Evolutionary conservation across 1,284 basidiomycete genomes (phyloP).

Genomic region (Malassezia pachydermatis): DNA sequence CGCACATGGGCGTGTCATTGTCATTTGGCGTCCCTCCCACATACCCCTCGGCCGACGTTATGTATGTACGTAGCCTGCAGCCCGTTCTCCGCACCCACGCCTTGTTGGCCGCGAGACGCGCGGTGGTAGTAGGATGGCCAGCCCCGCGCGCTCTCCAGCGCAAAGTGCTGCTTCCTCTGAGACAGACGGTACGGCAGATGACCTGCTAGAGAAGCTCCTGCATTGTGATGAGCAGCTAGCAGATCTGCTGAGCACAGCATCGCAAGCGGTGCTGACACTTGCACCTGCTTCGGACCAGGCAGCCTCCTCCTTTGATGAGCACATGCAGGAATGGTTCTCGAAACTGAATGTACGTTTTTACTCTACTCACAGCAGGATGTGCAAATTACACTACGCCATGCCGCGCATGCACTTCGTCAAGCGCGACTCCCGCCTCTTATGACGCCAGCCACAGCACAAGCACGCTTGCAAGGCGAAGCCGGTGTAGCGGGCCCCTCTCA

Average conservation of each 20-base stretch:
- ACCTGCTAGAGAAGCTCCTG: slow-evolving; percentile 12
- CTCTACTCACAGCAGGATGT: slow-evolving; percentile 13
- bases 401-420: slow-evolving; percentile 17
- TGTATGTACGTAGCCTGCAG: too few relatives aligned
- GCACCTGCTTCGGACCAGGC: not conserved
- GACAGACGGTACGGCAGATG: slow-evolving; percentile 9
- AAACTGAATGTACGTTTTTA: slow-evolving; percentile 10
- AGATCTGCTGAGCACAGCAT: slow-evolving; percentile 4
- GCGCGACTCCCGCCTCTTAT: slow-evolving; percentile 16
- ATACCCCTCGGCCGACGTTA: slow-evolving; percentile 2
- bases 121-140: too few relatives aligned
- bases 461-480: slow-evolving; percentile 15
- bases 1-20: too few relatives aligned
- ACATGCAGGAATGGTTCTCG: slow-evolving; percentile 11
- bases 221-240: slow-evolving; percentile 17
- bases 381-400: slow-evolving; percentile 14
- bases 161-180: not conserved
- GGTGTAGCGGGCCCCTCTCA: slow-evolving; percentile 11
- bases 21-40: too few relatives aligned
- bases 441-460: slow-evolving; percentile 8
- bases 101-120: too few relatives aligned
- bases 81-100: too few relatives aligned
- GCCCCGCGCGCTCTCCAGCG: too few relatives aligned
- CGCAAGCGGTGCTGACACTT: slow-evolving; percentile 2
- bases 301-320: not conserved